Evolutionary conservation across 768 basidiomycete genomes (phyloP), one percentile per base, ranked within the genome.

Genomic region (Leucogyrophana mollusca): DNA sequence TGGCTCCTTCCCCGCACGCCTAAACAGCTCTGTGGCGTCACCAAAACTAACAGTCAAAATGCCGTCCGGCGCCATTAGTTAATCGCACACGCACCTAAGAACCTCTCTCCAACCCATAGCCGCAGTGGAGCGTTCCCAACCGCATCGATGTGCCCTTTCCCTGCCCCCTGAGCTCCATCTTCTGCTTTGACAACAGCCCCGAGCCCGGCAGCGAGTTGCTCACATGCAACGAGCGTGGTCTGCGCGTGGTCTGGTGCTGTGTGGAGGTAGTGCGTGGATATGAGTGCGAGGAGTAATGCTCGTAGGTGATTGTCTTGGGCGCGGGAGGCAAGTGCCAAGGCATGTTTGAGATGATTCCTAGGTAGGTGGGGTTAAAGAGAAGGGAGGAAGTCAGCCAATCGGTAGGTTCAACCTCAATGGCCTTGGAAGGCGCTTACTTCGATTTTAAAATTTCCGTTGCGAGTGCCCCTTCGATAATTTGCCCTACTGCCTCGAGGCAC

Each of bases 261-360:
- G 46, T 87, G 78, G 21, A 85, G 55, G 50, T 88, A 90, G 51
- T 89, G 84, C 21, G 83, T 74, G 1, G 87, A 74, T 9, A 83
- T 76, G 14, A 90, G 72, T 2, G 84, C 79, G 14, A 90, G 70
- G 3, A 89, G 70, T 1, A 88, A 67, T 10, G 85, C 85, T 8
- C 87, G 83, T 16, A 89, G 65, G 57, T 90, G 78, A 51, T 88
- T 90, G 50, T 90, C 88, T 16, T 76, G 79, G 3, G 83, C 73
- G 1, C 61, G 54, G 1, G 77, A 81, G 0, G 81, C 77, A 11
- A 83, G 67, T 10, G 74, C 70, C 2, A 91, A 72, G 0, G 87
- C 83, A 1, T 66, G 61, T 45, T 83, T 83, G n/a, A 79, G 68
- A 41, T 83, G 74, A 44, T 76, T 70, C 53, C 84, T 87, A 57